These are phyloP conservation scores for Brassica incana DNA, from an alignment of 345 rosid genomes.

Conservation along the genomic window DNA sequence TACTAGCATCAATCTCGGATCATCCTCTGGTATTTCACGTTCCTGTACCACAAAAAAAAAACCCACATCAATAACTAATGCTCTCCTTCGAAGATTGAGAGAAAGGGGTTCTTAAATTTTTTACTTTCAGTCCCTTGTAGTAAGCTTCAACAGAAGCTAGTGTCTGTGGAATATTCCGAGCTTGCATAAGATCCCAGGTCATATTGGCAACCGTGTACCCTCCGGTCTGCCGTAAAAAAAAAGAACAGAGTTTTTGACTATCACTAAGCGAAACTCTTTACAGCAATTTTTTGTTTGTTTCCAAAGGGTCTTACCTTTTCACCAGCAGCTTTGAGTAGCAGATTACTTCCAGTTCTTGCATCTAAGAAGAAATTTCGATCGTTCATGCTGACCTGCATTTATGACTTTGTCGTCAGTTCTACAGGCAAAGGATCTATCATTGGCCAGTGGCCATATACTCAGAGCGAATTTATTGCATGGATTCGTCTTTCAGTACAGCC, in stretches of 20 bases:
- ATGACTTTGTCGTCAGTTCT: neutral
- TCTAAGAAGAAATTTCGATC: constrained; percentile 57
- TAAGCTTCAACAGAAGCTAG: constrained; percentile 78
- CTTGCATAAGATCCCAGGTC: constrained; percentile 90
- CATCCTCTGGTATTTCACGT: constrained; percentile 77
- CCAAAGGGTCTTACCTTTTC: constrained; percentile 61
- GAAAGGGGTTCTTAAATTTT: neutral
- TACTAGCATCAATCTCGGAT: constrained; percentile 66
- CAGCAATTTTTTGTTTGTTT: neutral
- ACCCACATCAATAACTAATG: neutral
- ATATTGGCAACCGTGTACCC: constrained; percentile 84
- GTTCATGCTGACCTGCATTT: constrained; percentile 64
- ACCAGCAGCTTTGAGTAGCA: constrained; percentile 77
- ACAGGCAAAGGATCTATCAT: constrained; percentile 6
- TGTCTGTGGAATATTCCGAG: constrained; percentile 49
- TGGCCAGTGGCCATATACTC: neutral
- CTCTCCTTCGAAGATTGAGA: no score
- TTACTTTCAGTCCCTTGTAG: constrained; percentile 78
- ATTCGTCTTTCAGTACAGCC: constrained; percentile 7
- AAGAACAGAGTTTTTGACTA: neutral
- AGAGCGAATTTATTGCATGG: neutral
- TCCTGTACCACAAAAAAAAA: constrained; percentile 45
- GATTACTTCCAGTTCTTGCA: constrained; percentile 63
- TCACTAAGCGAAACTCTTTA: constrained; percentile 2
- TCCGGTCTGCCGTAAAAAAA: constrained; percentile 55